phyloP scores from a whole-genome alignment of 2,329 filamentous ascomycete genomes.

The Cryphonectria japonica region DNA sequence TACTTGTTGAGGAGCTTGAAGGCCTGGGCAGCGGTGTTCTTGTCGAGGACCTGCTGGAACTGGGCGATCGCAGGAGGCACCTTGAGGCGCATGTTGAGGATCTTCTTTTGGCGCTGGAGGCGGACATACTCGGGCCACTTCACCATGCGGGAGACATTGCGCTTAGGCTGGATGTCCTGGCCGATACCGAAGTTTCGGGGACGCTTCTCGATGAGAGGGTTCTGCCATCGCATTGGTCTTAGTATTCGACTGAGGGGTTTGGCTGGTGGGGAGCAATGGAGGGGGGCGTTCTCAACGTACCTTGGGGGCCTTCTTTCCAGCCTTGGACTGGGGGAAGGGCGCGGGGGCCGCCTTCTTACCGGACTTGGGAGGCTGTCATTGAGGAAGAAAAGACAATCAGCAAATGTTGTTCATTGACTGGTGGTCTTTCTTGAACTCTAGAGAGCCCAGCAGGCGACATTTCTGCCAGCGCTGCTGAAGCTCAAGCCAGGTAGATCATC shows the following conservation, averaged over 20 bases:
- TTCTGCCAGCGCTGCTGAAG: conserved; percentile 54
- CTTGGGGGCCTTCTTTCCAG: conserved; percentile 96
- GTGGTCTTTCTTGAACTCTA: conserved; percentile 90
- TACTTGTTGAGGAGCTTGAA: conserved; percentile 99
- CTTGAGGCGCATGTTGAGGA: conserved; percentile 98
- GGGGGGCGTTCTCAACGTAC: conserved; percentile 58
- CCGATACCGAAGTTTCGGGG: conserved; percentile 97
- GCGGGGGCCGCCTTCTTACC: conserved; percentile 98
- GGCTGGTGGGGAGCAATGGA: neutral
- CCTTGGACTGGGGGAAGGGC: conserved; percentile 94
- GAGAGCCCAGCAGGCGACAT: conserved; percentile 68
- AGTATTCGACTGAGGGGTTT: conserved; percentile 26
- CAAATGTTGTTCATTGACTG: conserved; percentile 76
- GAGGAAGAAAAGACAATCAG: conserved; percentile 99
- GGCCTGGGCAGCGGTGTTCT: conserved; percentile 92
- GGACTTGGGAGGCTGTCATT: conserved; percentile 99
- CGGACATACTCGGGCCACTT: conserved; percentile 99
- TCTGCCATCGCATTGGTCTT: conserved; percentile 58
- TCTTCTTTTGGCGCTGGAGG: conserved; percentile 92
- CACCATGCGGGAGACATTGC: conserved; percentile 97
- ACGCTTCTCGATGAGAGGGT: conserved; percentile 99
- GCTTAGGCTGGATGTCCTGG: conserved; percentile 96
- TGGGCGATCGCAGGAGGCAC: conserved; percentile 96
- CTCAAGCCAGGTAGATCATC: conserved; percentile 73
- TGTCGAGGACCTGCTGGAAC: conserved; percentile 96